phyloP scores from a whole-genome alignment of 192 early-diverging fungal species.

The Mortierella hygrophila region DNA sequence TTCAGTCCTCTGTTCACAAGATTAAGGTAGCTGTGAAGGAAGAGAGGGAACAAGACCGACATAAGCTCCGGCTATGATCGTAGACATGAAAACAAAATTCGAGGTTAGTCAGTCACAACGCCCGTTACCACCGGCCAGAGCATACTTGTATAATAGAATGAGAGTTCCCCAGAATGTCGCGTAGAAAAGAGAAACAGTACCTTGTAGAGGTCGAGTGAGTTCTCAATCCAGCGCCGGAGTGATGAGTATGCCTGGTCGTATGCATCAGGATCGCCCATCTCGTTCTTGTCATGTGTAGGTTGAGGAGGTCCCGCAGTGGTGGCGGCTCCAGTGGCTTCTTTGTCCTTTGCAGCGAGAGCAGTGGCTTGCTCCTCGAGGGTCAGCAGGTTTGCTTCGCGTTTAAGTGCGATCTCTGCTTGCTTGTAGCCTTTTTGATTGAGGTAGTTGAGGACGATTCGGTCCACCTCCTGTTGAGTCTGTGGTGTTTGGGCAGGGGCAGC shows the following conservation, averaged over 20 bases:
- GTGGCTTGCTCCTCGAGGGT: conserved; percentile 60
- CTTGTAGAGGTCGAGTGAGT: conserved; percentile 95
- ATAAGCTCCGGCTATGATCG: conserved; percentile 81
- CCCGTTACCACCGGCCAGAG: neutral
- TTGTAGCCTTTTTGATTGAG: conserved; percentile 78
- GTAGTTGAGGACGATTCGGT: conserved; percentile 76
- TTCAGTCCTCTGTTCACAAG: conserved; percentile 71
- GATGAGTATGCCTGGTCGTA: conserved; percentile 85
- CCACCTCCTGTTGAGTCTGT: conserved; percentile 59
- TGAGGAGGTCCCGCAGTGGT: conserved; percentile 63
- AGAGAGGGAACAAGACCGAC: conserved; percentile 89
- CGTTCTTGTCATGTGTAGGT: conserved; percentile 69
- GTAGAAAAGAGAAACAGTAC: conserved; percentile 42
- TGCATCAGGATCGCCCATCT: conserved; percentile 75
- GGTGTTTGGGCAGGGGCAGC: conserved; percentile 26
- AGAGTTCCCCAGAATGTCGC: neutral
- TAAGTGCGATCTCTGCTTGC: conserved; percentile 73
- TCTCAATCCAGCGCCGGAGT: conserved; percentile 91
- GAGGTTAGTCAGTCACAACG: neutral
- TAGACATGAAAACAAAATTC: conserved; percentile 4
- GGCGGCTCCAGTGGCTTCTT: conserved; percentile 72
- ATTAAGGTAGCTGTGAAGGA: conserved; percentile 93
- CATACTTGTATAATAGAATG: neutral
- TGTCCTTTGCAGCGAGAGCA: conserved; percentile 47
- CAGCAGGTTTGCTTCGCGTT: conserved; percentile 69